Evolutionary conservation across 2,329 filamentous ascomycete species (phyloP), one percentile per base, ranked within the genome.

Genomic region (Paecilomyces sp.): DNA sequence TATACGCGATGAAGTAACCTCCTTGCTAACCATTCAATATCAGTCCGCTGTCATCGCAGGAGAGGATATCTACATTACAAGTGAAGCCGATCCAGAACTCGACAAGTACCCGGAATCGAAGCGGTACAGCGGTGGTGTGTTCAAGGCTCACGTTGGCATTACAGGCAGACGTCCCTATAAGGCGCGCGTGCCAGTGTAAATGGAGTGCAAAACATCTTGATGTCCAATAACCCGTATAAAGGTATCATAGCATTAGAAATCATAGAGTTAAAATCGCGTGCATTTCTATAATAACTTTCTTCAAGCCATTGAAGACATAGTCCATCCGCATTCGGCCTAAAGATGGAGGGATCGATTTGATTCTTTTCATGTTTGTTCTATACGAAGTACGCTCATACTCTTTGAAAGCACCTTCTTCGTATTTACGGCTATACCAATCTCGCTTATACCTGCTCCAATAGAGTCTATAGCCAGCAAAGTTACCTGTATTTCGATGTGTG

Each of bases 21-120:
- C 36, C 36, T 47, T 11, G n/a, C 41, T 47, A 18, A 47, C 8
- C 5, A 33, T 3, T 18, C 62, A 89, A 91, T 74, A 84, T 91
- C 91, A 7, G 41, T 96, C 92, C 75, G 85, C 88, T 22, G 86
- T 88, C 63, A 93, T 97, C 71, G 86, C 87, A 36, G 92, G 90
- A 8, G 83, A 81, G 11, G 80, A 85, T 68, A 79, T 97, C 60
- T 89, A 88, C 74, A 89, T 96, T 69, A 96, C 92, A 22, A 90
- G 85, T 58, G 91, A 91, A 4, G 86, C 88, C 69, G 86, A 89
- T 62, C 81, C 85, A 63, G 82, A 83, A 8, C 84, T 87, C 54
- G 86, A 87, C 54, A 80, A 83, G 61, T 82, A 85, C 64, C 83
- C 84, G 5, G 78, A 83, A 69, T 88, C 86, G 67, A 81, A 81